Evolutionary conservation across 257 asterid genomes (phyloP).

Genomic region (Nicotiana attenuata): DNA sequence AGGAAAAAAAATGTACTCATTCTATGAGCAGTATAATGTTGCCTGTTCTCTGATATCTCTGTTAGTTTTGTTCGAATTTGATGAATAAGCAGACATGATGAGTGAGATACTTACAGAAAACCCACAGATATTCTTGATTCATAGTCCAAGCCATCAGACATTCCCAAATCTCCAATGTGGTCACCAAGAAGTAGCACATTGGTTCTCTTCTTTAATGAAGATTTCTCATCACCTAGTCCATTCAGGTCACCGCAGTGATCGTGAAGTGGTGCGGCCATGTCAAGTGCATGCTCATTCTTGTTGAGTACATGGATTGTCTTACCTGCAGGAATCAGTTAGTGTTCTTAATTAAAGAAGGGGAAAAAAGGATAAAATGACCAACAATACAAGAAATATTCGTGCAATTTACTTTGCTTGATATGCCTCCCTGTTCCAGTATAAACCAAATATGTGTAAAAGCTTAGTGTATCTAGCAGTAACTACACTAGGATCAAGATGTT

Average conservation of each 20-base stretch:
- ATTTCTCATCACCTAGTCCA: constrained; percentile 41
- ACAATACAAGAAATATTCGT: background rate
- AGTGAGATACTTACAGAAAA: constrained; percentile 62
- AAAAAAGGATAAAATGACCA: background rate
- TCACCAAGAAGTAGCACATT: constrained; percentile 92
- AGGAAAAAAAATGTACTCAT: background rate
- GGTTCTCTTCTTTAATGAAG: constrained; percentile 62
- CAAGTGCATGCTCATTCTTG: constrained; percentile 93
- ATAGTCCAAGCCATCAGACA: constrained; percentile 87
- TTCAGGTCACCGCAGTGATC: constrained; percentile 40
- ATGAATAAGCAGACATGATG: background rate
- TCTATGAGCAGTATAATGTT: background rate
- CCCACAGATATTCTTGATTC: constrained; percentile 80
- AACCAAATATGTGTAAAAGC: background rate
- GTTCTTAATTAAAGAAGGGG: background rate
- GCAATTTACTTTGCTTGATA: background rate
- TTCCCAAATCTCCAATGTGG: constrained; percentile 92
- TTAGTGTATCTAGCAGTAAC: background rate
- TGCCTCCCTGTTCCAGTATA: background rate
- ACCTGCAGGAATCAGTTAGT: constrained; percentile 41
- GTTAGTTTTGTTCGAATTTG: background rate
- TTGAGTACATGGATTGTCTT: constrained; percentile 89
- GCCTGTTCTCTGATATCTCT: background rate
- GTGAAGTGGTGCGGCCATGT: constrained; percentile 84
- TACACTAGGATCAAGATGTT: background rate